Evolutionary conservation across 768 basidiomycete species (phyloP), one percentile per base, ranked within the genome.

Genomic region (Mycena haematopus): DNA sequence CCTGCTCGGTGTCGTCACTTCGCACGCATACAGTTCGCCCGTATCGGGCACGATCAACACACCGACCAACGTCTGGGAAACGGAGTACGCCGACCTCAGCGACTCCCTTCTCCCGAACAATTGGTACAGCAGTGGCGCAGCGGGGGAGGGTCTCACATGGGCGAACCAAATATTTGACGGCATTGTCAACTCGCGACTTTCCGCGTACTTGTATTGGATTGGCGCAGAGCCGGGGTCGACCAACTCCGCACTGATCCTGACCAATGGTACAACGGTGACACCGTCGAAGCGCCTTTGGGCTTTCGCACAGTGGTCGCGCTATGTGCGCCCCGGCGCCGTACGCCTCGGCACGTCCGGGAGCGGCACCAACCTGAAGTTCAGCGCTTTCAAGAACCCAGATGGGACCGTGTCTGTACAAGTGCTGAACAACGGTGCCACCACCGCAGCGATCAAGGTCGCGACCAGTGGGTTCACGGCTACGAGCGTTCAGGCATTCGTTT

Each of bases 311-410:
- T 65, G 58, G 58, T 51, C 47, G n/a, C 63, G 63, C 22, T 65
- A 52, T 19, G 58, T 65, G 10, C 58, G 58, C 15, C 63, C 63
- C 19, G 63, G 63, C 17, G 63, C 63, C 10, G 63, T 65, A 21
- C 58, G 63, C 19, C 31, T 65, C 54, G 63, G 53, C 14, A 65
- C 63, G 22, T 40, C 58, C 10, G 11, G 42, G n/a, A 22, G 17
- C 15, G 29, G 36, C 4, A 38, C 62, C 13, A 59, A 36, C 36
- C 42, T 60, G 14, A 51, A 45, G 40, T 52, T 60, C 49, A 52
- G 54, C 42, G 63, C 63, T 24, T 65, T 65, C 63, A 60, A 60
- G 40, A 65, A 65, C 47, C 25, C 54, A 3, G 63, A 65, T n/a
- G 63, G 63, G 13, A 56, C 27, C 33, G 36, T 52, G 0, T 50